Percentiles rank a stretch among this genome's conserved stretches.
Evolutionary conservation across 805 yeast species (phyloP).

Genomic region (Metschnikowia vanudenii): DNA sequence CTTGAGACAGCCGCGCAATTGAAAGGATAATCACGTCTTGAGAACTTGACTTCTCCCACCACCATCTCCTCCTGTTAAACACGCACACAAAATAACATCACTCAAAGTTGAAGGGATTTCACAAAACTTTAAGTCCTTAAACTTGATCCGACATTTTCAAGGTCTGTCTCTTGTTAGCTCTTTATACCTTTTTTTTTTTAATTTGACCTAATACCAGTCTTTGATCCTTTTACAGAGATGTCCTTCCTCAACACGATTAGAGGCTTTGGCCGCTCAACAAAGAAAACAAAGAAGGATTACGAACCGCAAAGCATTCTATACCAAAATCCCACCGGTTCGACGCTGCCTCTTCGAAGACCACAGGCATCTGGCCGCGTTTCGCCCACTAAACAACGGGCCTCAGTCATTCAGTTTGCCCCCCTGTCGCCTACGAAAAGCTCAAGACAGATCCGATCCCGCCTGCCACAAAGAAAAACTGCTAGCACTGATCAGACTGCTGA

Average conservation of each 20-base stretch:
- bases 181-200: too few relatives aligned
- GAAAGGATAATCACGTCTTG: too few relatives aligned
- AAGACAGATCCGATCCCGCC: constrained; percentile 16
- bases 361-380: constrained; percentile 44
- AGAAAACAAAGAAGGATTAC: constrained; percentile 40
- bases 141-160: too few relatives aligned
- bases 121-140: too few relatives aligned
- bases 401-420: constrained; percentile 25
- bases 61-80: too few relatives aligned
- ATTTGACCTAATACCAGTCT: too few relatives aligned
- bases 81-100: too few relatives aligned
- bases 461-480: constrained; percentile 16
- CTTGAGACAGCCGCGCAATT: too few relatives aligned
- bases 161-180: too few relatives aligned
- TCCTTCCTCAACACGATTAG: constrained; percentile 48
- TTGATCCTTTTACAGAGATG: constrained; percentile 24
- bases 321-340: constrained; percentile 31
- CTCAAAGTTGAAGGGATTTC: too few relatives aligned
- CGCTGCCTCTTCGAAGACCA: constrained; percentile 35
- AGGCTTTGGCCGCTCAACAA: constrained; percentile 47
- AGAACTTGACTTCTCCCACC: too few relatives aligned
- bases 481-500: constrained; percentile 12
- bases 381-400: constrained; percentile 29
- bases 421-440: constrained; percentile 24
- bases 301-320: constrained; percentile 31